Evolutionary conservation across 257 asterid genomes (phyloP).

Genomic region (Handroanthus guayacan): DNA sequence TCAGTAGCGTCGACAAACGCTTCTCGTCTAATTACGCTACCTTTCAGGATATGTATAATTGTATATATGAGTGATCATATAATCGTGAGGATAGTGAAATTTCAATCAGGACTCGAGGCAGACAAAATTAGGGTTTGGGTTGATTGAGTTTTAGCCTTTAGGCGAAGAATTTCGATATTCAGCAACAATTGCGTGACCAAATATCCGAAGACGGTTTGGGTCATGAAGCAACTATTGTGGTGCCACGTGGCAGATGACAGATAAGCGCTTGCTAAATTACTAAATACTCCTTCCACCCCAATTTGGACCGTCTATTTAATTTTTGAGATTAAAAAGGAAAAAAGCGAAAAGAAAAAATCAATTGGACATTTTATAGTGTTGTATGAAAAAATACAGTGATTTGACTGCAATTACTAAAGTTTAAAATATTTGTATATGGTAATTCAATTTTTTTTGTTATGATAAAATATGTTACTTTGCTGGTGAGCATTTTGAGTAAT

Average conservation of each 20-base stretch:
- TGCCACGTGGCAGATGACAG: conserved; percentile 21
- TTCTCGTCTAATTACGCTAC: conserved; percentile 22
- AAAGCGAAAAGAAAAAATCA: too few relatives aligned
- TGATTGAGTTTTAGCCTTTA: conserved; percentile 41
- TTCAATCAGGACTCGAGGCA: conserved; percentile 3
- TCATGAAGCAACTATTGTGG: not conserved
- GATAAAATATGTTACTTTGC: too few relatives aligned
- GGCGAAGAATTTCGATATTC: conserved; percentile 14
- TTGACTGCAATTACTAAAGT: too few relatives aligned
- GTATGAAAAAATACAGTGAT: too few relatives aligned
- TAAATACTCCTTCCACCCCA: not conserved
- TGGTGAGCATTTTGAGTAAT: too few relatives aligned
- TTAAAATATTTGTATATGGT: too few relatives aligned
- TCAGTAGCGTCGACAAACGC: conserved; percentile 29
- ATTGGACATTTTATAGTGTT: too few relatives aligned
- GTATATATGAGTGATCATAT: not conserved
- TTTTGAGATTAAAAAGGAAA: too few relatives aligned
- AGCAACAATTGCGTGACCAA: not conserved
- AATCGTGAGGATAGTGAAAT: conserved; percentile 13
- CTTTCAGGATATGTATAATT: not conserved
- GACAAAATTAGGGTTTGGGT: conserved; percentile 30
- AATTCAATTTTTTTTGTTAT: too few relatives aligned
- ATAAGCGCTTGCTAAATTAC: conserved; percentile 11
- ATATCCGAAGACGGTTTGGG: conserved; percentile 31
- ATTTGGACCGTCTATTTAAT: too few relatives aligned